Base-by-base conservation (phyloP, 2,329 filamentous ascomycete genomes). In the Alternaria gansuensis region DNA sequence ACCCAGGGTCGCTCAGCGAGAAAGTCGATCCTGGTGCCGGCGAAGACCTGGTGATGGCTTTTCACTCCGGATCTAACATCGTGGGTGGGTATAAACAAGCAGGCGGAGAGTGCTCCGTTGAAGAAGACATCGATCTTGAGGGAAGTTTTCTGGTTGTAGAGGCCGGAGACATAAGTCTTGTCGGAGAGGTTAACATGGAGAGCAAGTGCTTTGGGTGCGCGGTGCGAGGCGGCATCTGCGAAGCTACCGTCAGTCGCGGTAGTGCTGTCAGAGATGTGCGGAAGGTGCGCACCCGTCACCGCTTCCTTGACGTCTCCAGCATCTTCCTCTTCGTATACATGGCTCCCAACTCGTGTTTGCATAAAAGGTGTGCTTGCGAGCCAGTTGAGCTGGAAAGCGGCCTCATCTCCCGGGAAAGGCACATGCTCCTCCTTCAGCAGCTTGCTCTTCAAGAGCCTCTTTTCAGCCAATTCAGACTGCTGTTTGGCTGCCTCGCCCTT, bases 111-210 rank as follows among this genome's bases (percentile, higher is more conserved):
- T 29, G 76, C 67, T 36, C 82, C 82, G 54, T 83, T 83, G 65
- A 82, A 71, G 63, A 81, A 79, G 4, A 83, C 75, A n/a, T 83
- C 81, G 41, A 82, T 75, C 64, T 81, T 82, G 50, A 83, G 57
- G 33, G 80, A 75, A 21, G 72, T 70, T n/a, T 64, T 64, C 24
- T 54, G 63, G 10, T 51, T 59, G 34, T 54, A 45, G 11, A 72
- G 63, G 21, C 67, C 62, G n/a, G 57, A 63, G 2, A 68, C 23
- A 45, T 77, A 78, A 0, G 76, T 64, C 50, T 73, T 69, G 8
- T 73, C 61, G 6, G 66, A 70, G 13, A 79, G 63, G 11, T 68
- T 60, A 37, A 78, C 63, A 29, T 77, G 72, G 1, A 78, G 62
- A 2, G 64, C 54, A 14, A 78, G 72, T 6, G 69, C 74, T 53